A percentile compares a stretch with the other conserved stretches of the same genome.
These are phyloP conservation scores for Juglanconis sp. DNA, from an alignment of 2,329 filamentous ascomycete genomes.

Conservation along the genomic window DNA sequence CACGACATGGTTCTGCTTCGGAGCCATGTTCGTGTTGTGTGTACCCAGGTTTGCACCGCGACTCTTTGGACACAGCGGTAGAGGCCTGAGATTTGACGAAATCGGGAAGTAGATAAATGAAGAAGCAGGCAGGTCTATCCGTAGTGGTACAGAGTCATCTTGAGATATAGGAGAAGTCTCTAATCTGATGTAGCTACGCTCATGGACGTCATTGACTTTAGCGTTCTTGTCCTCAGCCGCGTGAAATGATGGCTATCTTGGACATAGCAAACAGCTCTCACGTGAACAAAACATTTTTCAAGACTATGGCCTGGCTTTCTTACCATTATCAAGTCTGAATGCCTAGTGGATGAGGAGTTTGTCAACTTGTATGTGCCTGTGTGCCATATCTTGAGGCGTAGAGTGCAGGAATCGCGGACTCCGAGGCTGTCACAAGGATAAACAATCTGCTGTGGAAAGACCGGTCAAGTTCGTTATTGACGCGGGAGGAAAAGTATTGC, in stretches of 20 bases:
- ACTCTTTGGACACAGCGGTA: too few relatives aligned
- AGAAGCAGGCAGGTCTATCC: too few relatives aligned
- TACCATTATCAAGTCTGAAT: background rate
- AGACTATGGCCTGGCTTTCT: background rate
- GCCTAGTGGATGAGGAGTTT: too few relatives aligned
- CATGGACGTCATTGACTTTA: slow-evolving; percentile 14
- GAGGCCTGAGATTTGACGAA: too few relatives aligned
- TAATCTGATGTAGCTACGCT: background rate
- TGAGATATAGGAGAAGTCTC: background rate
- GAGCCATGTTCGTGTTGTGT: background rate
- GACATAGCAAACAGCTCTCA: background rate
- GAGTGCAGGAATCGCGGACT: too few relatives aligned
- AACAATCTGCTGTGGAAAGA: too few relatives aligned
- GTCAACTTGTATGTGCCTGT: too few relatives aligned
- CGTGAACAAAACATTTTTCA: background rate
- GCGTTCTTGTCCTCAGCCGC: background rate
- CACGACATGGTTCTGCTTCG: slow-evolving; percentile 45
- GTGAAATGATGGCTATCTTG: background rate
- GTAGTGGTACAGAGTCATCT: background rate
- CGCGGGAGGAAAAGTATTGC: too few relatives aligned
- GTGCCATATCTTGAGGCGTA: too few relatives aligned
- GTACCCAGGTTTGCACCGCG: background rate
- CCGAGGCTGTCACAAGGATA: too few relatives aligned
- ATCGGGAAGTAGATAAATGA: background rate
- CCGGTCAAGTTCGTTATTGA: too few relatives aligned